Percentiles rank a stretch among this genome's conserved stretches.
phyloP scores from a whole-genome alignment of 176 grass and related monocot genomes.

The Tillandsia fasciculata region DNA sequence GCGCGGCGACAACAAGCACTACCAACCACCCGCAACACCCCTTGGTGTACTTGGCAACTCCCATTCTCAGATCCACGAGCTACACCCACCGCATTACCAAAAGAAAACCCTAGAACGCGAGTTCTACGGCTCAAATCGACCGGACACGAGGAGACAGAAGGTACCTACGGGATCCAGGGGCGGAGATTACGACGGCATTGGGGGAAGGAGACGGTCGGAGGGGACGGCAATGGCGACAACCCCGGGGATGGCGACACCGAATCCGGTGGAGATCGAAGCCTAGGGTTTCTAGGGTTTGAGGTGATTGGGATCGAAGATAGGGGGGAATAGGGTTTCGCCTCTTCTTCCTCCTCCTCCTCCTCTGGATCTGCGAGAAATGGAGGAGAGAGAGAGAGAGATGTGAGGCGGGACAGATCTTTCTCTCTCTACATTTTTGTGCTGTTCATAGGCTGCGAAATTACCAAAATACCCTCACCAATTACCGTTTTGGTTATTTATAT shows the following conservation, averaged over 20 bases:
- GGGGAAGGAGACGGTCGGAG: too few relatives aligned
- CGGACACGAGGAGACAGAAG: neutral
- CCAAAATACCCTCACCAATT: neutral
- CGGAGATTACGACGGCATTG: too few relatives aligned
- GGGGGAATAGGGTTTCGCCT: neutral
- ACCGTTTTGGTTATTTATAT: neutral
- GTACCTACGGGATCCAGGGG: too few relatives aligned
- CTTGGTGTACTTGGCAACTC: constrained; percentile 42
- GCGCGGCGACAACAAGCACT: constrained; percentile 62
- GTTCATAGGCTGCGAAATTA: neutral
- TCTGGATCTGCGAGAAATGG: neutral
- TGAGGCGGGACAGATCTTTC: constrained; percentile 5
- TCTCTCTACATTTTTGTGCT: neutral
- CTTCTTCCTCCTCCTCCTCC: neutral
- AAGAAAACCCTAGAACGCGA: constrained; percentile 1
- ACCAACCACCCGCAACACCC: constrained; percentile 83
- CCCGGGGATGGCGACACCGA: too few relatives aligned
- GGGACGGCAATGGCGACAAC: too few relatives aligned
- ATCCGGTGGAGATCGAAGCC: too few relatives aligned
- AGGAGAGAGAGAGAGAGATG: neutral
- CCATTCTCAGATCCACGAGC: constrained; percentile 26
- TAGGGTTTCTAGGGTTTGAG: too few relatives aligned
- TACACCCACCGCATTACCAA: constrained; percentile 14
- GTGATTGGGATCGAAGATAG: neutral
- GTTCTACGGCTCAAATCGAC: constrained; percentile 7